Conservation (phyloP, 768 basidiomycete genomes). For the Strobilomyces confusus region DNA sequence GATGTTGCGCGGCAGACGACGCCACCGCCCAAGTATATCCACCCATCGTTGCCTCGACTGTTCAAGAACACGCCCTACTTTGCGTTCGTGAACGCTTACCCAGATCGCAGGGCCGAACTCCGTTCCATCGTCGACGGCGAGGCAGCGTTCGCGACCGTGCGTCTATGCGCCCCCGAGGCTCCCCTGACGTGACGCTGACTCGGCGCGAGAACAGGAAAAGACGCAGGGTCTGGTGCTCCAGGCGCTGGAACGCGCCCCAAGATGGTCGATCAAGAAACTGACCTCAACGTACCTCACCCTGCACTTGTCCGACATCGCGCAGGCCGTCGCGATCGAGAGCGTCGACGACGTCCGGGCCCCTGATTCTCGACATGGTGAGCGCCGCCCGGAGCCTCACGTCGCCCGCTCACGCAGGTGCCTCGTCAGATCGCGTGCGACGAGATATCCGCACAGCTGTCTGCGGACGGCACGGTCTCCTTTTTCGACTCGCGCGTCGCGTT, state of each 20-base stretch:
- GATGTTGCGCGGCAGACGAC: constrained; percentile 21
- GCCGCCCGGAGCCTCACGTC: neutral
- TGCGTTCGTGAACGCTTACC: constrained; percentile 62
- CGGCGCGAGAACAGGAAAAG: constrained; percentile 48
- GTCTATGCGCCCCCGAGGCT: constrained; percentile 34
- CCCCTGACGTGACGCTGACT: constrained; percentile 5
- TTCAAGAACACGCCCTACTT: constrained; percentile 68
- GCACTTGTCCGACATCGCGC: constrained; percentile 66
- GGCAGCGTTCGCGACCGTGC: constrained; percentile 42
- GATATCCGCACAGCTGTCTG: constrained; percentile 64
- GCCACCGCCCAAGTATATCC: constrained; percentile 71
- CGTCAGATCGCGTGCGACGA: constrained; percentile 65
- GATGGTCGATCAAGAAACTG: constrained; percentile 76
- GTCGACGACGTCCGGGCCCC: constrained; percentile 51
- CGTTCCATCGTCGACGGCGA: constrained; percentile 53
- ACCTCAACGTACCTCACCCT: constrained; percentile 82
- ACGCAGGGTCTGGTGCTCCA: constrained; percentile 68
- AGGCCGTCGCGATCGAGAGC: constrained; percentile 37
- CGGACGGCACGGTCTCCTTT: constrained; percentile 71
- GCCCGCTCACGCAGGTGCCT: neutral
- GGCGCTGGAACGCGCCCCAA: constrained; percentile 64
- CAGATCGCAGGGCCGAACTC: constrained; percentile 46
- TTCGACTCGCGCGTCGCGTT: constrained; percentile 58
- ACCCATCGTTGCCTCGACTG: constrained; percentile 50
- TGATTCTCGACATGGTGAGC: constrained; percentile 73